Conservation (phyloP, 1,284 basidiomycete species). For the Cryptococcus deneoformans region DNA sequence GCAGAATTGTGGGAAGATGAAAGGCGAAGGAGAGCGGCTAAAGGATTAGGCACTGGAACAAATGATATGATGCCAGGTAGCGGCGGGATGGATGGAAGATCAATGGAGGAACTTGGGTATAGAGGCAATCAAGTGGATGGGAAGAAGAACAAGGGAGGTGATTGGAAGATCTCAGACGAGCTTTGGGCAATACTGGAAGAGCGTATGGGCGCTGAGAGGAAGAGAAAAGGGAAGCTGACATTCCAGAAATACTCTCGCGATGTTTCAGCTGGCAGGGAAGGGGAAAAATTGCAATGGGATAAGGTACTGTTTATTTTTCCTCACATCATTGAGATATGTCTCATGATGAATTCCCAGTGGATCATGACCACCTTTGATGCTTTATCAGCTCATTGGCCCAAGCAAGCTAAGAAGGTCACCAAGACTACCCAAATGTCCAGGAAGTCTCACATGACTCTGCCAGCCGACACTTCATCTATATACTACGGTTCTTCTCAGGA, state of each 20-base stretch:
- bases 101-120: conserved; percentile 43
- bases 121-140: conserved; percentile 10
- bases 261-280: conserved; percentile 23
- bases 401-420: conserved; percentile 7
- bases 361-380: conserved; percentile 88
- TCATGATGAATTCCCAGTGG: conserved; percentile 50
- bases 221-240: conserved; percentile 43
- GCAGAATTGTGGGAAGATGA: conserved; percentile 97
- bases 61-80: conserved; percentile 43
- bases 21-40: conserved; percentile 62
- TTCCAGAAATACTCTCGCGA: conserved; percentile 39
- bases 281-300: conserved; percentile 49
- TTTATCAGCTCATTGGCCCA: conserved; percentile 52
- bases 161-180: conserved; percentile 45
- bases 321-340: not conserved
- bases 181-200: conserved; percentile 44
- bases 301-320: conserved; percentile 31
- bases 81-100: conserved; percentile 41
- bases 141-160: conserved; percentile 41
- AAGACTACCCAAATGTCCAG: conserved; percentile 22
- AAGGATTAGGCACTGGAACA: conserved; percentile 52
- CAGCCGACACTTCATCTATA: conserved; percentile 9
- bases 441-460: conserved; percentile 12
- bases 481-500: not conserved
- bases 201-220: conserved; percentile 46